These are phyloP conservation scores for Pestalotiopsis sp. DNA, from an alignment of 2,329 filamentous ascomycete genomes.

Conservation along the genomic window DNA sequence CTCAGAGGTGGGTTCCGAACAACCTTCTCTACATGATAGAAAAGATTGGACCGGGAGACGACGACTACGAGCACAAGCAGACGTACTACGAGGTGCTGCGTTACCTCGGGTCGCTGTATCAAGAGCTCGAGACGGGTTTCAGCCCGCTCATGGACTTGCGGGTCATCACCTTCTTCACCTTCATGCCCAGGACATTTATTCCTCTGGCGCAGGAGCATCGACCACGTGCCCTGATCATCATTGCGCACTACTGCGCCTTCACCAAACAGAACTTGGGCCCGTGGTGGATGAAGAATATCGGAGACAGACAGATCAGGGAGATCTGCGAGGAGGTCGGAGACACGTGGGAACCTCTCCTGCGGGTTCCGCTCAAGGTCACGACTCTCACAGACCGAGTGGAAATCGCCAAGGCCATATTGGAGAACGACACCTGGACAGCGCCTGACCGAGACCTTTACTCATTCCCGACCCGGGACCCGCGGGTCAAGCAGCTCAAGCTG, in stretches of 20 bases:
- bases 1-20: constrained; percentile 45
- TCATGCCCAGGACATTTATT: constrained; percentile 46
- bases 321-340: constrained; percentile 42
- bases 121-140: constrained; percentile 48
- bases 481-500: constrained; percentile 16
- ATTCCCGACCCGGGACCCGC: constrained; percentile 24
- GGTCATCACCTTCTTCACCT: constrained; percentile 57
- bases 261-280: constrained; percentile 42
- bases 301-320: constrained; percentile 46
- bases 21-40: constrained; percentile 52
- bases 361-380: constrained; percentile 42
- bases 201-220: constrained; percentile 42
- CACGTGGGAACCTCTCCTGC: constrained; percentile 43
- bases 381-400: constrained; percentile 33
- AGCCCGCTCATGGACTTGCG: constrained; percentile 48
- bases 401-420: constrained; percentile 44
- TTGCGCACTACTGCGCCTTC: constrained; percentile 56
- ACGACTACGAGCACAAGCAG: constrained; percentile 40
- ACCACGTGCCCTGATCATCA: constrained; percentile 51
- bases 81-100: constrained; percentile 50
- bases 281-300: constrained; percentile 56
- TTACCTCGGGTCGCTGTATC: constrained; percentile 55
- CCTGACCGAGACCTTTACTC: constrained; percentile 25
- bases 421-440: constrained; percentile 45
- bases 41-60: constrained; percentile 44